Evolutionary conservation across 208 protist genomes (phyloP).

Genomic region (Phytomonas sp.): DNA sequence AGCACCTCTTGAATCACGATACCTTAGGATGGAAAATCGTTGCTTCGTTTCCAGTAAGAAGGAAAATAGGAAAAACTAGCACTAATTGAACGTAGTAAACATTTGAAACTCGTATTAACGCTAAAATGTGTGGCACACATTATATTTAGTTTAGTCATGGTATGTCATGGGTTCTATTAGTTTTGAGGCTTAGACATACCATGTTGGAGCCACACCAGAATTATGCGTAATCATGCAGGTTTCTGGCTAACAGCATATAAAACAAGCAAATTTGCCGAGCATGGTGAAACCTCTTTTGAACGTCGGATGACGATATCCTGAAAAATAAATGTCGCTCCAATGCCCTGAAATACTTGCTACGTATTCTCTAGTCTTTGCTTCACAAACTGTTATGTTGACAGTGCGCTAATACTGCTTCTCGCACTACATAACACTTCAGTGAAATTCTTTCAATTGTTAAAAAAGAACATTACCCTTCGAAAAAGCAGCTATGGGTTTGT

Average conservation of each 20-base stretch:
- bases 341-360: neutral
- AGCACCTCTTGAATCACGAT: neutral
- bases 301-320: neutral
- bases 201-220: neutral
- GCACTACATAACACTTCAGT: neutral
- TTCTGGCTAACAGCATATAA: neutral
- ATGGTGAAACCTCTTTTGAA: neutral
- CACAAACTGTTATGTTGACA: neutral
- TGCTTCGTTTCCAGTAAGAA: conserved; percentile 2
- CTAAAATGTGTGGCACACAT: neutral
- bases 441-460: neutral
- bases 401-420: neutral
- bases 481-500: neutral
- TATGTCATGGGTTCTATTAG: neutral
- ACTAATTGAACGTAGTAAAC: neutral
- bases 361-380: neutral
- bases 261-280: neutral
- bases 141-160: neutral
- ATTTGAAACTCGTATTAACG: neutral
- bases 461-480: neutral
- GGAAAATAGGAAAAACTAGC: conserved; percentile 14
- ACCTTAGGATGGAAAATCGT: neutral
- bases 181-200: neutral
- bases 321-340: neutral
- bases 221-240: neutral